phyloP scores from a whole-genome alignment of 2,329 filamentous ascomycete species.

The Metarhizium guizhouense region DNA sequence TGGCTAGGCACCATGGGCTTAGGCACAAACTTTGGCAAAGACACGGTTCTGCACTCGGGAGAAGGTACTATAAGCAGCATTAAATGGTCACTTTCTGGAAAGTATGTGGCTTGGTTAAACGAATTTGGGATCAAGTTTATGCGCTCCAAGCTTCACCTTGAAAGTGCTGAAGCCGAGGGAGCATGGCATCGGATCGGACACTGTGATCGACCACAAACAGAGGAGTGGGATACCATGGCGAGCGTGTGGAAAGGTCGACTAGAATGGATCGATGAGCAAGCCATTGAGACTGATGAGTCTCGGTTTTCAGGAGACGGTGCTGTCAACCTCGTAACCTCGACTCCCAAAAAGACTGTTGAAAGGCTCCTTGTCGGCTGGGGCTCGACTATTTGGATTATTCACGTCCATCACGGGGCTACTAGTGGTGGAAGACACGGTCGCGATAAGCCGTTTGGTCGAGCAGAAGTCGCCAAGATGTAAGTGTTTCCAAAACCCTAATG shows the following conservation, averaged over 20 bases:
- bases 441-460: constrained; percentile 66
- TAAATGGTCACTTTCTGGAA: constrained; percentile 89
- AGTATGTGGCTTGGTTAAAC: constrained; percentile 91
- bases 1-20: constrained; percentile 89
- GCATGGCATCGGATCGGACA: constrained; percentile 95
- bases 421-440: constrained; percentile 57
- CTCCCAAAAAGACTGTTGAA: constrained; percentile 40
- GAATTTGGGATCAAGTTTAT: constrained; percentile 98
- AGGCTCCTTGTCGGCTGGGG: constrained; percentile 92
- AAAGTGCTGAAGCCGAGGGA: constrained; percentile 65
- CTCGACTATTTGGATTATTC: constrained; percentile 89
- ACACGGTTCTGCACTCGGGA: constrained; percentile 80
- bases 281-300: constrained; percentile 63
- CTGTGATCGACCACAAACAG: constrained; percentile 76
- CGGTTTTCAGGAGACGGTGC: background rate
- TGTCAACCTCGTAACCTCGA: background rate
- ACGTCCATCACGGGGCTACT: constrained; percentile 70
- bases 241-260: constrained; percentile 86
- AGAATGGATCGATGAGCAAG: constrained; percentile 86
- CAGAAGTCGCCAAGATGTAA: constrained; percentile 88
- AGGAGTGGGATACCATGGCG: constrained; percentile 93
- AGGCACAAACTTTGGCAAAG: constrained; percentile 68
- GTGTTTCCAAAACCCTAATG: constrained; percentile 23
- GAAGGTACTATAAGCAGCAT: constrained; percentile 88
- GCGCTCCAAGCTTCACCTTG: constrained; percentile 77